Evolutionary conservation across 495 filamentous ascomycete species (phyloP), one percentile per base, ranked within the genome.

Genomic region (Aspergillus wentii): DNA sequence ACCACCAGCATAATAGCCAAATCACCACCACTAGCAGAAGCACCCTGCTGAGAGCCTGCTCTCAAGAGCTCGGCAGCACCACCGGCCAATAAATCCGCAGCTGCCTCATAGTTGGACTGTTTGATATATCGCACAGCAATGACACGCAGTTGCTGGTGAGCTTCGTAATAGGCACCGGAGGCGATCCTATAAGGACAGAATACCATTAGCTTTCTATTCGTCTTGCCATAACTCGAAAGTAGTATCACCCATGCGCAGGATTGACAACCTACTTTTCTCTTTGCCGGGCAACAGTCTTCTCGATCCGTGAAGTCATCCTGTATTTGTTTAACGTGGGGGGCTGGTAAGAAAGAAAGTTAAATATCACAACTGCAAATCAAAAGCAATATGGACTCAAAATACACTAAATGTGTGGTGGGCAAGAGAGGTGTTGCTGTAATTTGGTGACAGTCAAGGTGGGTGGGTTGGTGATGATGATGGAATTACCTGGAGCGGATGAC

Each of bases 131-230:
- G 88, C 32, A 85, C 84, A 22, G 89, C 86, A 48, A 97, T 88
- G 20, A 94, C 87, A 23, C 92, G 86, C 40, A 95, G 82, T 69
- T 98, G 94, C 61, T 98, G 92, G 61, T 94, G 88, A 36, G 92
- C 92, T 75, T 98, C 92, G 68, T 98, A 98, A 71, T 79, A 95
- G 51, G 87, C 78, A 43, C 92, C 94, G 63, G 92, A 88, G 44
- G 80, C 74, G 61, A 95, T 96, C 57, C 91, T 94, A 64, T 43
- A 40, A 9, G 16, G 38, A 31, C 18, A 35, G 20, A 33, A 39
- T 21, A 31, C 5, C 28, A 42, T 53, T 39, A 51, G 48, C 16
- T 38, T 11, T 34, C 18, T 32, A 19, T 0, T 13, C 19, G 5
- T 18, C n/a, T 30, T 16, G 6, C 3, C 32, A 42, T 39, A 43